Evolutionary conservation across 169 alveolate species (phyloP).

Genomic region (Theileria equi): DNA sequence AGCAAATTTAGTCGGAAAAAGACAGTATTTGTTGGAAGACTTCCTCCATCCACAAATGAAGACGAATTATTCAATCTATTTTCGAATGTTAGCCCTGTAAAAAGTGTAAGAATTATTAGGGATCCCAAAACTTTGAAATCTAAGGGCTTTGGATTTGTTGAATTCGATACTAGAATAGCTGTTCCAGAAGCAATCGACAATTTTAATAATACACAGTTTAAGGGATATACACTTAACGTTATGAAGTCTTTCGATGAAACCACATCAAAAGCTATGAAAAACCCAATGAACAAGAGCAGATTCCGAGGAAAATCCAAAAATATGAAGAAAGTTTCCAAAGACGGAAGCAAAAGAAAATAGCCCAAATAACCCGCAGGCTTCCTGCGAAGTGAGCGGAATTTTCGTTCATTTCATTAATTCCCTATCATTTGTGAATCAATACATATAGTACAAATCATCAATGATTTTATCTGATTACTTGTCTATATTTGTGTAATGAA

Average conservation of each 20-base stretch:
- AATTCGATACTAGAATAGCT: slow-evolving; percentile 46
- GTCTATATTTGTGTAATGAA: background rate
- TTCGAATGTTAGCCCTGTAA: slow-evolving; percentile 39
- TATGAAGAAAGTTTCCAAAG: slow-evolving; percentile 1
- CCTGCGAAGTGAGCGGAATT: background rate
- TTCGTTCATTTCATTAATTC: background rate
- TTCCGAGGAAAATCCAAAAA: slow-evolving; percentile 24
- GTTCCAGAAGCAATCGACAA: slow-evolving; percentile 48
- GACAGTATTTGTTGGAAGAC: slow-evolving; percentile 59
- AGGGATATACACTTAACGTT: slow-evolving; percentile 60
- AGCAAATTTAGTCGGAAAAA: slow-evolving; percentile 62
- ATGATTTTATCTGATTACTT: slow-evolving; percentile 12
- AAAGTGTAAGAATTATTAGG: slow-evolving; percentile 56
- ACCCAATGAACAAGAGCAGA: too few relatives aligned
- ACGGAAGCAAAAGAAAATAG: background rate
- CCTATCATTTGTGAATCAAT: background rate
- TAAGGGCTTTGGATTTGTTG: slow-evolving; percentile 62
- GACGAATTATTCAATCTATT: slow-evolving; percentile 50
- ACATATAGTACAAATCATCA: background rate
- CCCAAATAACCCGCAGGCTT: too few relatives aligned
- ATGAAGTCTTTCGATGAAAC: slow-evolving; percentile 51
- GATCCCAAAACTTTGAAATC: slow-evolving; percentile 49
- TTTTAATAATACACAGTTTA: slow-evolving; percentile 32
- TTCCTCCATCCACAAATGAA: slow-evolving; percentile 49
- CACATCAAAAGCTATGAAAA: slow-evolving; percentile 8